Conservation (phyloP, 108 stramenopile species). For the Nannochloropsis salina region DNA sequence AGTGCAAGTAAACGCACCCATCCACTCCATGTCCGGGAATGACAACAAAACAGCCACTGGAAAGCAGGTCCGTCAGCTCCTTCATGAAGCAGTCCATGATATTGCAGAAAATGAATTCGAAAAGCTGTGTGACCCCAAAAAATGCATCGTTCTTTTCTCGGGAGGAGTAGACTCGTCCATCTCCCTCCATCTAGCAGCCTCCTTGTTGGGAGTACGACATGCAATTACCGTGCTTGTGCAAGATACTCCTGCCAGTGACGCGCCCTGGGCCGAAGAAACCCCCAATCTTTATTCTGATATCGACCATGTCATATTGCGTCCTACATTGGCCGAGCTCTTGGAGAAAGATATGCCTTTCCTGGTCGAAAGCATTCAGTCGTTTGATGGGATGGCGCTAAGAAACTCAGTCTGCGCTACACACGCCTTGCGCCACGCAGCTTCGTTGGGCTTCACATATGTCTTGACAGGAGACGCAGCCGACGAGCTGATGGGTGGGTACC, state of each 20-base stretch:
- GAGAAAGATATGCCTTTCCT: slow-evolving; percentile 44
- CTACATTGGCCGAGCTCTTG: slow-evolving; percentile 51
- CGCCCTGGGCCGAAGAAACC: neutral
- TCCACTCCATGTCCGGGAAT: no score
- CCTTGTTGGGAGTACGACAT: neutral
- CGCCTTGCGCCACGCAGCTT: slow-evolving; percentile 50
- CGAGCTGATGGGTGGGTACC: slow-evolving; percentile 63
- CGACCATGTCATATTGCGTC: slow-evolving; percentile 45
- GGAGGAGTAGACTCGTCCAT: neutral
- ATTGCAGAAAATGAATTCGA: neutral
- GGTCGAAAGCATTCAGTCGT: slow-evolving; percentile 48
- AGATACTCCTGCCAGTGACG: neutral
- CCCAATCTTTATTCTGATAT: slow-evolving; percentile 21
- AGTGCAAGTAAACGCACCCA: no score
- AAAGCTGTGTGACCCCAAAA: neutral
- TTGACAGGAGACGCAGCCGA: slow-evolving; percentile 60
- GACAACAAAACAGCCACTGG: neutral
- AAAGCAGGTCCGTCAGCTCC: neutral
- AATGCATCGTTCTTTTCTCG: slow-evolving; percentile 16
- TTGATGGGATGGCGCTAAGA: slow-evolving; percentile 57
- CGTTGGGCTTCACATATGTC: slow-evolving; percentile 49
- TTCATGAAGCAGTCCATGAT: neutral
- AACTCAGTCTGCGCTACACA: slow-evolving; percentile 58
- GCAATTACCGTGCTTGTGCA: slow-evolving; percentile 17
- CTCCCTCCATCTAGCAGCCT: slow-evolving; percentile 10